Conservation (phyloP, 495 filamentous ascomycete species). For the Penicillium macrosclerotiorum region DNA sequence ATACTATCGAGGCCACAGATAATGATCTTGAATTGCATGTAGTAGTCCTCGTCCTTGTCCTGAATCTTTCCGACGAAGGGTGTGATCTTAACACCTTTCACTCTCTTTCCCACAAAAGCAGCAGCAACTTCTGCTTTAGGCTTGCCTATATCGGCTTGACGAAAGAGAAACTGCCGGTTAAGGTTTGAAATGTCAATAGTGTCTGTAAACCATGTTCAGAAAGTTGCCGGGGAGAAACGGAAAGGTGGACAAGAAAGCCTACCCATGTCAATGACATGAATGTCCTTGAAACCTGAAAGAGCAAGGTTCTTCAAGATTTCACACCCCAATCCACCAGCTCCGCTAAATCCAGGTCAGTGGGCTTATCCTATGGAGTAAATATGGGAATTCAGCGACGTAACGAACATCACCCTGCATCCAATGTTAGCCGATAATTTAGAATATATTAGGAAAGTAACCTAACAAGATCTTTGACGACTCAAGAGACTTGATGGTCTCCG, state of each 20-base stretch:
- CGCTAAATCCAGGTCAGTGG: slow-evolving; percentile 49
- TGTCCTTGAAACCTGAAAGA: slow-evolving; percentile 91
- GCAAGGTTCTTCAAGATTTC: slow-evolving; percentile 97
- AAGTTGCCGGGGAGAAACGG: neutral
- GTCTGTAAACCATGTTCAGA: slow-evolving; percentile 48
- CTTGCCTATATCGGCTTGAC: slow-evolving; percentile 85
- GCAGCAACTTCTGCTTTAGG: slow-evolving; percentile 94
- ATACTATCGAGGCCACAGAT: slow-evolving; percentile 98
- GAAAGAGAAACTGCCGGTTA: slow-evolving; percentile 97
- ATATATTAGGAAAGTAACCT: slow-evolving; percentile 18
- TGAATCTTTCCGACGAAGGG: slow-evolving; percentile 94
- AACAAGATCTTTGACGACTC: slow-evolving; percentile 70
- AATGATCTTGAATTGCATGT: slow-evolving; percentile 93
- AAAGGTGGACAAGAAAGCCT: slow-evolving; percentile 13
- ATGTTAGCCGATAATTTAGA: slow-evolving; percentile 20
- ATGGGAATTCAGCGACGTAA: slow-evolving; percentile 1
- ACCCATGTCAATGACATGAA: slow-evolving; percentile 99
- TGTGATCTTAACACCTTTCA: slow-evolving; percentile 87
- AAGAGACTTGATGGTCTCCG: slow-evolving; percentile 57
- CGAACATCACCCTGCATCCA: slow-evolving; percentile 36
- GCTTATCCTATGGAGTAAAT: neutral
- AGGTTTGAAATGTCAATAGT: slow-evolving; percentile 99
- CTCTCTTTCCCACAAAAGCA: slow-evolving; percentile 81
- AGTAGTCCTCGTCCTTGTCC: slow-evolving; percentile 95
- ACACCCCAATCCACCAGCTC: slow-evolving; percentile 92